Evolutionary conservation across 2,329 filamentous ascomycete species (phyloP), one percentile per base, ranked within the genome.

Genomic region (Coniella lustricola): DNA sequence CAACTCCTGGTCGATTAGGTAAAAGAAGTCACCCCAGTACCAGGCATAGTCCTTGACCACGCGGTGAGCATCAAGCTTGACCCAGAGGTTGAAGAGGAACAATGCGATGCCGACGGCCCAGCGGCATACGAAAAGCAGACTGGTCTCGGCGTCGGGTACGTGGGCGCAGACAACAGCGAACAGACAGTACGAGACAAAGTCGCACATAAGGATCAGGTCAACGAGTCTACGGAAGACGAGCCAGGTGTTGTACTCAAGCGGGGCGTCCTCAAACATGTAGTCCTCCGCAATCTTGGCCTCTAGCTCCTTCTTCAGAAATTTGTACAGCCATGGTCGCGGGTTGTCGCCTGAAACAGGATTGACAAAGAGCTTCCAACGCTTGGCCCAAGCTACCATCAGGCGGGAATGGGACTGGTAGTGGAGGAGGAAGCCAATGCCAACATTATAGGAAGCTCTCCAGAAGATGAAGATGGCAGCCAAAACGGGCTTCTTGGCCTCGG

Each of bases 11-110:
- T 98, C 93, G 65, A 98, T 88, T 62, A 98, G 83, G 69, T 90
- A 98, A 75, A 97, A 98, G 70, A 97, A 97, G 68, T 98, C 93
- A 53, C 93, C 93, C 93, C 93, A 98, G 69, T 97, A 98, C 93
- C 93, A 98, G 22, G 93, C 93, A 70, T 90, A 98, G 68, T 98
- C 93, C 68, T 97, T 97, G 63, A 98, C 93, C 43, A 98, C 93
- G 53, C 93, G 81, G 67, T 98, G 93, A 17, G 93, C 93, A 67
- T 98, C 93, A 54, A 98, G 76, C 70, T 98, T 98, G 55, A 98
- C 93, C 90, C 93, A 97, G 18, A 97, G 76, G 66, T 97, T 98
- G 77, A 98, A 97, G 50, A 87, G 76, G 54, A 98, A 84, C 21
- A 97, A 76, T 35, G 77, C 68, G 56, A 91, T 77, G 44, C 93